Base-by-base conservation (phyloP, 176 grass and related monocot genomes). In the Lolium rigidum region DNA sequence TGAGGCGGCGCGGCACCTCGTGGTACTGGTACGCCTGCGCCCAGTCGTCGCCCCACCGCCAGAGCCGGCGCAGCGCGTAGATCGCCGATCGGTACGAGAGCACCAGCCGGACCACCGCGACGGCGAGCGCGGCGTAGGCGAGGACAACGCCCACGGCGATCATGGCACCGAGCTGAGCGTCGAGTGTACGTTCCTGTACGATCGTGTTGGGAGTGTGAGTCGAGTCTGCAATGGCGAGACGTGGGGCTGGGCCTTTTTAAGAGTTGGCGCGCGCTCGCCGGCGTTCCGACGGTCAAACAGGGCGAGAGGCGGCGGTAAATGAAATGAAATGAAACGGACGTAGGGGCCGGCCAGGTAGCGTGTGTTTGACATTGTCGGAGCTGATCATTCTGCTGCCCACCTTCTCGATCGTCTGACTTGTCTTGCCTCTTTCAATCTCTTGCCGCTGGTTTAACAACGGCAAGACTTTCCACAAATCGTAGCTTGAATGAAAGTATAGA, bases 21-120 rank as follows among this genome's bases (percentile, higher is more conserved):
- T 91, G 91, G 78, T 87, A 87, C 76, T 98, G 93, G 85, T 95
- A 98, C 64, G 48, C 89, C 85, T 98, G 95, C 43, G 91, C 80
- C 51, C 64, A 83, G 52, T 95, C 93, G 82, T 93, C 95, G 41
- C 81, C 38, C 85, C 87, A 93, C 5, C 85, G 76, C 95, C 95
- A 95, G 6, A 87, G 74, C 1, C 91, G 89, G 0, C 77, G 77
- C 21, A 92, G 22, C 1, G 47, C 74, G 68, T 94, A 84, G 0
- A 92, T 4, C 37, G 86, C 80, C 0, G 93, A 89, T 48, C 87
- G 95, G 87, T 83, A 83, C 0, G 96, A 98, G 3, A 98, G 88
- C 13, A 90, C 35, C 47, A 90, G 54, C 2, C 95, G 89, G 24
- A 98, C 77, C 37, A 88, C 57, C 39, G 80, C 62, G 2, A 92